phyloP scores from a whole-genome alignment of 2,329 filamentous ascomycete genomes.

The Westerdykella aurantiaca region DNA sequence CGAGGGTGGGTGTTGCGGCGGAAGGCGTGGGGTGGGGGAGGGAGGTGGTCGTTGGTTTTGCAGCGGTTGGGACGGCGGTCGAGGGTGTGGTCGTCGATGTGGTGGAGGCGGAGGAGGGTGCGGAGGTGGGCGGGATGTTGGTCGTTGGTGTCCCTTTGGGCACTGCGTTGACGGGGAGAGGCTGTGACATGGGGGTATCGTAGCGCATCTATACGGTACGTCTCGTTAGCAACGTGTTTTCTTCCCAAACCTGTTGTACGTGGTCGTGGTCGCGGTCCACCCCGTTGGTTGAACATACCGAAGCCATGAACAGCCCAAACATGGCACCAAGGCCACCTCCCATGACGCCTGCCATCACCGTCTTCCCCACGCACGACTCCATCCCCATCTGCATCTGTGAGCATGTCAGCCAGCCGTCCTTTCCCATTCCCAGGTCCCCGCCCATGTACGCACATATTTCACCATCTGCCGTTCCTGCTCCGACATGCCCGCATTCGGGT shows the following conservation, averaged over 20 bases:
- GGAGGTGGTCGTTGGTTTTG: conserved; percentile 56
- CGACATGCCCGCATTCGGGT: conserved; percentile 35
- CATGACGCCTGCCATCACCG: conserved; percentile 82
- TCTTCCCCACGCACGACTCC: conserved; percentile 89
- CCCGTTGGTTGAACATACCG: conserved; percentile 53
- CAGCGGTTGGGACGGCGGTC: conserved; percentile 45
- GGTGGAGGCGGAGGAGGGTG: conserved; percentile 34
- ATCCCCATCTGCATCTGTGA: conserved; percentile 71
- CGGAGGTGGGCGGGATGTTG: conserved; percentile 27
- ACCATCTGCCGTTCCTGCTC: conserved; percentile 47
- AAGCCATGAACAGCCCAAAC: conserved; percentile 97
- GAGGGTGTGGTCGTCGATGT: conserved; percentile 17
- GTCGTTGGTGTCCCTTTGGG: conserved; percentile 31
- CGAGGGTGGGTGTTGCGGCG: conserved; percentile 45
- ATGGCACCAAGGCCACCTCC: conserved; percentile 90
- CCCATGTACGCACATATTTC: conserved; percentile 36
- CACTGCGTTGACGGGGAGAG: conserved; percentile 15
- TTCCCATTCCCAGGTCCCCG: not conserved
- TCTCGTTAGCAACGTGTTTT: not conserved
- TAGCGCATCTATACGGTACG: conserved; percentile 76
- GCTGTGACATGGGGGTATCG: conserved; percentile 72
- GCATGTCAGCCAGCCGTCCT: not conserved
- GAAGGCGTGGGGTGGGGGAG: conserved; percentile 30
- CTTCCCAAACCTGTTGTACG: conserved; percentile 1
- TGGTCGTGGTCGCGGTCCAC: not conserved